A percentile compares a stretch with the other conserved stretches of the same genome.
phyloP scores from a whole-genome alignment of 495 filamentous ascomycete genomes.

The Trichoderma reesei region DNA sequence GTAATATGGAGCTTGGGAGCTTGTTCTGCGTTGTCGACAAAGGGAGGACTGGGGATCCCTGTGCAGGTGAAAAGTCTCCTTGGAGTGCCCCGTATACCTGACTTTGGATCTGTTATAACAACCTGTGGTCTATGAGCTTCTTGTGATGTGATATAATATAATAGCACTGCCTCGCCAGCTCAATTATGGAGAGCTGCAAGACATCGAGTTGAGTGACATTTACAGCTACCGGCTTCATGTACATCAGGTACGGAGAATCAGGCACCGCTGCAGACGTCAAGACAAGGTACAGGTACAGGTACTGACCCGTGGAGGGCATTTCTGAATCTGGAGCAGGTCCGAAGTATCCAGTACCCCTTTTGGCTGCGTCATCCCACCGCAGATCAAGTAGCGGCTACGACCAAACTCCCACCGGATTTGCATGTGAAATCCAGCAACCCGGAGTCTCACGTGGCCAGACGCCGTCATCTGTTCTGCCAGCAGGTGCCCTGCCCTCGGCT shows the following conservation, averaged over 20 bases:
- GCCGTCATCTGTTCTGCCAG: not conserved
- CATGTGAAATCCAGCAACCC: not conserved
- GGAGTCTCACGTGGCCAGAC: not conserved
- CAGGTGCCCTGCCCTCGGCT: conserved; percentile 1
- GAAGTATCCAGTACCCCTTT: not conserved
- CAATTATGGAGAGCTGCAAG: not conserved
- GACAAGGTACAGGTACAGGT: too few species aligned
- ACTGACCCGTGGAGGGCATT: not conserved
- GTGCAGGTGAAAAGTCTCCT: too few species aligned
- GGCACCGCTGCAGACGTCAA: not conserved
- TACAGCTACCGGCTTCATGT: not conserved
- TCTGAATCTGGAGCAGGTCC: not conserved
- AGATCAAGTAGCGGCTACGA: not conserved
- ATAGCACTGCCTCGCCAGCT: not conserved
- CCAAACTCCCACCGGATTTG: not conserved
- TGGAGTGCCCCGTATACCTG: too few species aligned
- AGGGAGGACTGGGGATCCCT: too few species aligned
- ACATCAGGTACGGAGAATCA: not conserved
- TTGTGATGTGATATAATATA: too few species aligned
- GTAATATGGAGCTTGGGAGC: too few species aligned
- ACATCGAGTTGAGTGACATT: not conserved
- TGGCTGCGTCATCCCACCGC: not conserved
- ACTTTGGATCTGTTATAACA: too few species aligned
- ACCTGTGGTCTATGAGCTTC: too few species aligned
- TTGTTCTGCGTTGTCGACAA: too few species aligned